phyloP scores from a whole-genome alignment of 805 yeast species.

The Starmerella powellii region DNA sequence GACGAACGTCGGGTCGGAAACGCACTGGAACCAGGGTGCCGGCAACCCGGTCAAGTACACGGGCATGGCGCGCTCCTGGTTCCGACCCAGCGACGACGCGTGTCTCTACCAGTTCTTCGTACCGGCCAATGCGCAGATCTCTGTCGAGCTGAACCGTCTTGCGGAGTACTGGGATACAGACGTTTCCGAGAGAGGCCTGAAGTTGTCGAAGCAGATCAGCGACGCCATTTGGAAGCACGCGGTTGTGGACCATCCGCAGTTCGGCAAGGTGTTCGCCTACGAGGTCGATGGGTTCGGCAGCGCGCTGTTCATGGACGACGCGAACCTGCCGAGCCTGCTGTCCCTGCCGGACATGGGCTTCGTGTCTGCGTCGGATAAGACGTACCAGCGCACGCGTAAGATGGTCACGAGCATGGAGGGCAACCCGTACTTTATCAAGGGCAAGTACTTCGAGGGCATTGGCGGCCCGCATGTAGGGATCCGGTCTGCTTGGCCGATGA shows the following conservation, averaged over 20 bases:
- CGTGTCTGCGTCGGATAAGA: constrained; percentile 36
- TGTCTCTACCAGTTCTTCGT: constrained; percentile 67
- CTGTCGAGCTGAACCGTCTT: constrained; percentile 44
- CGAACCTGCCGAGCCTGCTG: constrained; percentile 75
- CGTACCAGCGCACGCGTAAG: constrained; percentile 66
- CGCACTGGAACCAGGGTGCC: constrained; percentile 61
- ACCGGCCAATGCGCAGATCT: constrained; percentile 73
- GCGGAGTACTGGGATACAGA: constrained; percentile 22
- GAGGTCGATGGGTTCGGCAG: constrained; percentile 86
- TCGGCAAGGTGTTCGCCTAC: constrained; percentile 72
- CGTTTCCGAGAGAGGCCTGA: constrained; percentile 20
- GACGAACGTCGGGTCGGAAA: constrained; percentile 69
- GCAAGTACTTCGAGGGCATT: constrained; percentile 55
- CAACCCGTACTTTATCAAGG: constrained; percentile 65
- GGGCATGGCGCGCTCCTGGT: constrained; percentile 68
- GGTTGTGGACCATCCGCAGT: constrained; percentile 50
- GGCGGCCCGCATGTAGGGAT: constrained; percentile 90
- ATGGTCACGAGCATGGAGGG: constrained; percentile 60
- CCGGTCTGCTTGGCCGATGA: constrained; percentile 82
- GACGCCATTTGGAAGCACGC: constrained; percentile 53
- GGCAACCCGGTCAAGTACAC: constrained; percentile 73
- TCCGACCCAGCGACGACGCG: constrained; percentile 83
- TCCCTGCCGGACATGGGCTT: constrained; percentile 74
- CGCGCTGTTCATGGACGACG: constrained; percentile 70
- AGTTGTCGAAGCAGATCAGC: constrained; percentile 35